A percentile compares a stretch with the other conserved stretches of the same genome.
These are phyloP conservation scores for Ustilago esculenta DNA, from an alignment of 1,284 basidiomycete genomes.

Conservation along the genomic window DNA sequence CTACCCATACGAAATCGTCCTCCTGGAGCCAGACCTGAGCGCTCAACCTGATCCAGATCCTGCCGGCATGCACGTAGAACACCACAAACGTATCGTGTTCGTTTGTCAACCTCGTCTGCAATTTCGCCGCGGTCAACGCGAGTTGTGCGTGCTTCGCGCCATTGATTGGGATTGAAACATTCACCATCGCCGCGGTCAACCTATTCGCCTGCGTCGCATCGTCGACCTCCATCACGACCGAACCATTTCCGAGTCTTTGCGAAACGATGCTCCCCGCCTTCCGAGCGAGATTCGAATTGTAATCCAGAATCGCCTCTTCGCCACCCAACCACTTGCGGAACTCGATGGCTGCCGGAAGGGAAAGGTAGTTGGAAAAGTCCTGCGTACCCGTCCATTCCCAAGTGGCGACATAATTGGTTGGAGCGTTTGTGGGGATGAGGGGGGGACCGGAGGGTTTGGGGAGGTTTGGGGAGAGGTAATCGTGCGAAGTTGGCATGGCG, in stretches of 20 bases:
- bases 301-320: slow-evolving; percentile 79
- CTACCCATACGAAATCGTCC: slow-evolving; percentile 44
- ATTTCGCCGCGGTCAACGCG: slow-evolving; percentile 4
- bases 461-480: slow-evolving; percentile 22
- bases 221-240: slow-evolving; percentile 16
- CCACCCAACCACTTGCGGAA: slow-evolving; percentile 85
- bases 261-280: slow-evolving; percentile 75
- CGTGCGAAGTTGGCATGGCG: slow-evolving; percentile 75
- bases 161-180: slow-evolving; percentile 37
- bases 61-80: slow-evolving; percentile 37
- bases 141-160: no score
- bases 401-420: slow-evolving; percentile 34
- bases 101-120: slow-evolving; percentile 18
- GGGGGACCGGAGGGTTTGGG: slow-evolving; percentile 7
- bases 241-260: slow-evolving; percentile 70
- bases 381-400: slow-evolving; percentile 46
- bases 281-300: slow-evolving; percentile 79
- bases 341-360: slow-evolving; percentile 73
- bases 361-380: slow-evolving; percentile 42
- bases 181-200: slow-evolving; percentile 47
- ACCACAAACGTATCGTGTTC: slow-evolving; percentile 36
- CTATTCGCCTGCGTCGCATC: not conserved
- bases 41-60: slow-evolving; percentile 50
- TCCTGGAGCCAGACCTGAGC: slow-evolving; percentile 54
- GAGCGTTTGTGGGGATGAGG: slow-evolving; percentile 17